Evolutionary conservation across 2,329 filamentous ascomycete species (phyloP), one percentile per base, ranked within the genome.

Genomic region (Raffaelea arxii): DNA sequence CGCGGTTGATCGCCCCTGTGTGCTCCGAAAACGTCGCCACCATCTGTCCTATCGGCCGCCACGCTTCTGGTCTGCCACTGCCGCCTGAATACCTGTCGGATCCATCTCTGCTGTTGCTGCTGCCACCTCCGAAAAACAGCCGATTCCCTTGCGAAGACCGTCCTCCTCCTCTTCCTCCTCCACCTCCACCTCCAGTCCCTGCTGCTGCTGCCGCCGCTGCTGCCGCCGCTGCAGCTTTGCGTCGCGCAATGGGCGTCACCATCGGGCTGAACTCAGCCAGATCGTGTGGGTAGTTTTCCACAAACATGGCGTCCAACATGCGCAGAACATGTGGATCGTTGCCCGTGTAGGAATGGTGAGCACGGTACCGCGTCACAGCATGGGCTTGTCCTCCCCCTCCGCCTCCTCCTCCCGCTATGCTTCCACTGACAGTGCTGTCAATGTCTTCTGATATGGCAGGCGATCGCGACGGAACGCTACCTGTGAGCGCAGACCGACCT

Each of bases 1-100:
- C 78, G 10, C 90, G 80, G 58, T 85, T 95, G 53, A 97, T 79
- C 7, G 86, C 78, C 1, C 80, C 87, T 24, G 74, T 81, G 59
- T 98, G 92, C 61, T 98, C 92, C 1, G 86, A 80, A 58, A 97
- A 89, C 1, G 87, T 87, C 2, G 90, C 88, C 19, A 97, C 84
- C 9, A 97, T 72, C 44, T 80, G 82, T 2, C 92, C 90, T 46
- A 82, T 78, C 0, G 92, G 92, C 53, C 80, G 82, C 92, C 92
- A 98, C 3, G 78, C 75, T 46, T 78, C 78, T 27, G 68, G 65
- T 49, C 73, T 76, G 23, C 75, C 70, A 27, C 70, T 74, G 40
- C 32, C 30, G 44, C 30, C 41, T 24, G 27, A 4, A 16, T 12
- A 14, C 25, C 43, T 32, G 24, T 43, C 37, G 24, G 36, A 38